Conservation (phyloP, 192 early-diverging fungal genomes). For the Linnemannia hyalina region DNA sequence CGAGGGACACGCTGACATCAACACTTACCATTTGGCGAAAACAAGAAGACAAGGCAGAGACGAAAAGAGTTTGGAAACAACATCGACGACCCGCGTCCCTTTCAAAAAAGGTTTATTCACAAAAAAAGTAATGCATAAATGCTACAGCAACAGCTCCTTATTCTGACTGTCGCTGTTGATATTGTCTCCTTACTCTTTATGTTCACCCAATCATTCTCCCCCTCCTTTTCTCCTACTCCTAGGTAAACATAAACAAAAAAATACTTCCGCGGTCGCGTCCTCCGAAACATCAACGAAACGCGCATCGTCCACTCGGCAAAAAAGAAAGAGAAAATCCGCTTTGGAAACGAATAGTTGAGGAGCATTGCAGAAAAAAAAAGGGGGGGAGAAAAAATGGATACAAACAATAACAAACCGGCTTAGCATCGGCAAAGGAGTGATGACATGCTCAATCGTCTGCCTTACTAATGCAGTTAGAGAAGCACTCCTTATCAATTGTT, state of each 20-base stretch:
- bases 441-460: not conserved
- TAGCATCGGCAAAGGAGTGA: not conserved
- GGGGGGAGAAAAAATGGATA: not conserved
- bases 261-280: not conserved
- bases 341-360: not conserved
- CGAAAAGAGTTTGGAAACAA: no score
- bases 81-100: no score
- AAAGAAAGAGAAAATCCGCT: not conserved
- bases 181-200: not conserved
- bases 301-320: not conserved
- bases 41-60: no score
- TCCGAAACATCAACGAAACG: not conserved
- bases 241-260: not conserved
- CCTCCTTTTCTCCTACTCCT: not conserved
- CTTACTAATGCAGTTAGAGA: not conserved
- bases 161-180: no score
- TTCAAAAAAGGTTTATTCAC: no score
- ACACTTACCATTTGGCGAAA: no score
- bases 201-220: not conserved
- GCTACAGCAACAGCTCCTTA: no score
- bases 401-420: not conserved
- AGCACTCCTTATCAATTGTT: not conserved
- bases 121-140: no score
- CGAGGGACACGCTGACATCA: no score
- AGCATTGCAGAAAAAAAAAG: not conserved